Conservation (phyloP, 2,329 filamentous ascomycete genomes). For the Sclerotinia glacialis region DNA sequence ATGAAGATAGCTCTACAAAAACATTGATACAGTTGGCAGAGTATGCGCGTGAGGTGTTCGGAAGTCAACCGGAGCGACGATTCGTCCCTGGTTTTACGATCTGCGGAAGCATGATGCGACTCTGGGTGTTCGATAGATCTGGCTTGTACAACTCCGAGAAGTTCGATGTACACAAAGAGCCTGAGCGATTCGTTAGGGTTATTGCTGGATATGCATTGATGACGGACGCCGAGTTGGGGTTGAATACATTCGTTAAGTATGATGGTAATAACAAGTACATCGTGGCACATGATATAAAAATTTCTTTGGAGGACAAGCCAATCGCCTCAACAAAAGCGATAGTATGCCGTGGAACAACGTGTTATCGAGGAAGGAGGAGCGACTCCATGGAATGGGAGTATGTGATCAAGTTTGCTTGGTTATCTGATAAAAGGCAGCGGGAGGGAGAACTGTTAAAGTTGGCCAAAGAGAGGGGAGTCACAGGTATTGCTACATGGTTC, state of each 20-base stretch:
- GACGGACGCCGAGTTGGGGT: slow-evolving; percentile 37
- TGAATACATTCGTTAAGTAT: slow-evolving; percentile 35
- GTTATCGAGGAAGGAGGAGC: slow-evolving; percentile 27
- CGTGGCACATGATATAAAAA: slow-evolving; percentile 24
- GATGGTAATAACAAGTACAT: slow-evolving; percentile 29
- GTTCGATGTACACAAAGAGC: slow-evolving; percentile 39
- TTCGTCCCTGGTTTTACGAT: slow-evolving; percentile 39
- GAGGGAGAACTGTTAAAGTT: too few species aligned
- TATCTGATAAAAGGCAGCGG: too few species aligned
- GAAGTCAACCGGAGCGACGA: slow-evolving; percentile 37
- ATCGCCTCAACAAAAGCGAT: slow-evolving; percentile 29
- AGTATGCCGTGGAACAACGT: slow-evolving; percentile 29
- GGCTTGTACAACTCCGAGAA: slow-evolving; percentile 37
- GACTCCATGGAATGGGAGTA: too few species aligned
- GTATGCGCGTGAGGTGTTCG: slow-evolving; percentile 36
- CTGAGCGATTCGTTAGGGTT: slow-evolving; percentile 36
- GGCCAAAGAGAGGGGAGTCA: too few species aligned
- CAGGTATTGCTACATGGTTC: too few species aligned
- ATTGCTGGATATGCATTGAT: slow-evolving; percentile 39
- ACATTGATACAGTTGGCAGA: slow-evolving; percentile 34
- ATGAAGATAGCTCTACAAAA: slow-evolving; percentile 29
- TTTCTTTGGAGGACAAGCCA: slow-evolving; percentile 29
- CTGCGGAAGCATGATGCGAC: slow-evolving; percentile 37
- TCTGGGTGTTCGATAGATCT: slow-evolving; percentile 41
- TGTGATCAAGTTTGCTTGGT: too few species aligned